Conservation (phyloP, 129 eudicot genomes). For the Pseudognaphalium luteoalbum region DNA sequence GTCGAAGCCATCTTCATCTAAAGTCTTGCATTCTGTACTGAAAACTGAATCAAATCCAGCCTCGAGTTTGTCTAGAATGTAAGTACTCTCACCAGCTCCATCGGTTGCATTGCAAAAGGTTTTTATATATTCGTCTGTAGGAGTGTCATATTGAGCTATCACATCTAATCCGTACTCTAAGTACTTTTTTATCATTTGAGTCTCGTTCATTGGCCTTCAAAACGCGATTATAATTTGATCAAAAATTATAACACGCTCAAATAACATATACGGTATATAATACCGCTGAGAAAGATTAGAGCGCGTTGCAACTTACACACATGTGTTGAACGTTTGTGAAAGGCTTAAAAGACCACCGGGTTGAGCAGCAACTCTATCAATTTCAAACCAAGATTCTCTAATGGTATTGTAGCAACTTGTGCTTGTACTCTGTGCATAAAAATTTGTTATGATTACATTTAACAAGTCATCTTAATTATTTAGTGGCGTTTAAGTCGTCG, state of each 20-base stretch:
- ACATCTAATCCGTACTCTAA: not conserved
- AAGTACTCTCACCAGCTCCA: constrained; percentile 23
- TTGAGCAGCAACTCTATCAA: constrained; percentile 38
- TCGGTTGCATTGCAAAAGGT: constrained; percentile 36
- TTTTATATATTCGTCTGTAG: not conserved
- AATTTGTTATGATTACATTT: not conserved
- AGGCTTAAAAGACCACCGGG: constrained; percentile 39
- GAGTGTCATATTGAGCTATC: constrained; percentile 33
- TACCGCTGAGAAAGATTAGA: not conserved
- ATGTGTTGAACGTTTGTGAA: constrained; percentile 42
- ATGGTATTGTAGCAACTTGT: constrained; percentile 43
- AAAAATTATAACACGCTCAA: no score
- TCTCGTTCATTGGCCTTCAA: constrained; percentile 38
- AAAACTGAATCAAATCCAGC: constrained; percentile 8
- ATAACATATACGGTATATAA: no score
- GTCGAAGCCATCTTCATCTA: not conserved
- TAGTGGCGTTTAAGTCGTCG: no score
- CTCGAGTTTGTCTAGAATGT: constrained; percentile 27
- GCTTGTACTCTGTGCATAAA: constrained; percentile 32
- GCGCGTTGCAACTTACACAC: constrained; percentile 23
- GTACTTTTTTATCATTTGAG: constrained; percentile 10
- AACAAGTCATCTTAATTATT: not conserved
- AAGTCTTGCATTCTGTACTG: not conserved
- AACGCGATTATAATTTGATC: not conserved
- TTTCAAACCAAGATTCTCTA: constrained; percentile 48